phyloP scores from a whole-genome alignment of 2,329 filamentous ascomycete genomes.

The Fusarium sp. region DNA sequence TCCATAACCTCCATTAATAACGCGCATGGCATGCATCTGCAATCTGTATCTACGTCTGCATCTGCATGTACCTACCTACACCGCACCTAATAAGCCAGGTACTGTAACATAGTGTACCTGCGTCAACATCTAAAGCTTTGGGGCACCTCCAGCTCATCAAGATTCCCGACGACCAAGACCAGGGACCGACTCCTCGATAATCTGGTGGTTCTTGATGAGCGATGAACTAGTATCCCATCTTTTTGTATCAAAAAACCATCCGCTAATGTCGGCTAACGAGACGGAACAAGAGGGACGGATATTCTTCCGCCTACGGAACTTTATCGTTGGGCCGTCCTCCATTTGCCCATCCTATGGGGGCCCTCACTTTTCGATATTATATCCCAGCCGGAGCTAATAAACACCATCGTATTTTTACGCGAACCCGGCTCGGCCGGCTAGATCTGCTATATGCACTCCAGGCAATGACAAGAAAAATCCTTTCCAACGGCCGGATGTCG shows the following conservation, averaged over 20 bases:
- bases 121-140: constrained; percentile 4
- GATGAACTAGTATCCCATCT: constrained; percentile 4
- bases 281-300: constrained; percentile 5
- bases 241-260: background rate
- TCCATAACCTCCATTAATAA: background rate
- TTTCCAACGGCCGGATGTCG: constrained; percentile 18
- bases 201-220: constrained; percentile 6
- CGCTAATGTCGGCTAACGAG: constrained; percentile 18
- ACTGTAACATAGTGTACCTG: constrained; percentile 24
- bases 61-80: constrained; percentile 10
- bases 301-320: constrained; percentile 25
- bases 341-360: background rate
- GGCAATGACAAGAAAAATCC: constrained; percentile 1
- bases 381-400: background rate
- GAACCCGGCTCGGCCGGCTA: constrained; percentile 6
- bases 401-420: constrained; percentile 10
- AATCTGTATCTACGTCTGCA: background rate
- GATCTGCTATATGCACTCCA: constrained; percentile 9
- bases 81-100: background rate
- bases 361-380: background rate
- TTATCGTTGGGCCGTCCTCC: background rate
- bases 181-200: constrained; percentile 21
- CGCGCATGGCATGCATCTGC: constrained; percentile 4
- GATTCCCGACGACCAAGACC: constrained; percentile 18
- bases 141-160: background rate